Conservation (phyloP, 345 rosid species). For the Eucalyptus lansdowneana region DNA sequence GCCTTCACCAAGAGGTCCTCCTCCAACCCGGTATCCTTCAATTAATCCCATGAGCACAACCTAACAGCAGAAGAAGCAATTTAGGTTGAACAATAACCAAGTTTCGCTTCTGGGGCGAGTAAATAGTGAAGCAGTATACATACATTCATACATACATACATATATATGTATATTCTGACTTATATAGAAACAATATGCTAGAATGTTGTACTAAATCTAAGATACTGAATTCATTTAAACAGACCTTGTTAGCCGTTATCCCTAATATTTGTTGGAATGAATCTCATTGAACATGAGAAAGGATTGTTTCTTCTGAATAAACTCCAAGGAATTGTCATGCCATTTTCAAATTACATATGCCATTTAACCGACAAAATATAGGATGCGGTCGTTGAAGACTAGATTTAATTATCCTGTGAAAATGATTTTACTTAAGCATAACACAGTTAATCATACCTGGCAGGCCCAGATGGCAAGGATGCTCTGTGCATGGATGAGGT, state of each 20-base stretch:
- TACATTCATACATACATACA: not conserved
- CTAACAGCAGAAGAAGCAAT: not conserved
- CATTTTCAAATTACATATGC: not conserved
- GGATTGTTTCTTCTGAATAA: not conserved
- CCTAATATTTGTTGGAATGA: not conserved
- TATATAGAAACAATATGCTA: not conserved
- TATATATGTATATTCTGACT: not conserved
- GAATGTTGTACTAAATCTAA: not conserved
- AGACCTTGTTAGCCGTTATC: not conserved
- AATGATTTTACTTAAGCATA: not conserved
- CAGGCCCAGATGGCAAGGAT: slow-evolving; percentile 88
- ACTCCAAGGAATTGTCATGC: not conserved
- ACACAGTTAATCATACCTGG: slow-evolving; percentile 9
- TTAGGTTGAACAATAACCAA: not conserved
- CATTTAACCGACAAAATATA: not conserved
- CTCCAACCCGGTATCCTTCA: slow-evolving; percentile 94
- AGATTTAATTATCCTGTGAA: not conserved
- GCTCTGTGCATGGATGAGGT: slow-evolving; percentile 94
- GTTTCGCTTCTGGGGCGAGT: not conserved
- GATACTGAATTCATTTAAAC: not conserved
- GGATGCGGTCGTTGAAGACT: not conserved
- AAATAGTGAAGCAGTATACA: not conserved
- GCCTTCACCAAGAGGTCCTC: slow-evolving; percentile 95
- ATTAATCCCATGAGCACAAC: slow-evolving; percentile 94
- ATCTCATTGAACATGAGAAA: not conserved